Evolutionary conservation across 2,329 filamentous ascomycete genomes (phyloP).

Genomic region (Corynespora cassiicola): DNA sequence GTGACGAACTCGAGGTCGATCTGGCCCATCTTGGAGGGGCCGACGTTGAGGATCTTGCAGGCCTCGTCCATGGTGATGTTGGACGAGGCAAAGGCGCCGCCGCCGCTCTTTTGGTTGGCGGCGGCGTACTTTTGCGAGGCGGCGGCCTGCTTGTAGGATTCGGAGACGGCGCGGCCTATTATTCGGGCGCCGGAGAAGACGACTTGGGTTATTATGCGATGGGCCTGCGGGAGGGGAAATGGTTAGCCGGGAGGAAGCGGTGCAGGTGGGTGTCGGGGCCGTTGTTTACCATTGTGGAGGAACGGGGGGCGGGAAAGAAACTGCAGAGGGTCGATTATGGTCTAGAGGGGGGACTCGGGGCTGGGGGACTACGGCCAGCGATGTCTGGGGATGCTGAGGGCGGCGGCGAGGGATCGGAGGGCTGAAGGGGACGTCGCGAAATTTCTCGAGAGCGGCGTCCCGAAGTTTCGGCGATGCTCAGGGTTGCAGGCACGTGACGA

Average conservation of each 20-base stretch:
- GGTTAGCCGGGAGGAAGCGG: no score
- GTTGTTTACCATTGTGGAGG: constrained; percentile 33
- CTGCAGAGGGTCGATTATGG: neutral
- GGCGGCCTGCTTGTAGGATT: constrained; percentile 94
- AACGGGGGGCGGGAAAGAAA: neutral
- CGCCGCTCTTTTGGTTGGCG: constrained; percentile 69
- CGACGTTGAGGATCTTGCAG: constrained; percentile 95
- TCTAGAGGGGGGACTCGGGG: no score
- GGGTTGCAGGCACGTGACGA: constrained; percentile 26
- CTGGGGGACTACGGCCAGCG: no score
- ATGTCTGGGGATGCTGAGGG: neutral
- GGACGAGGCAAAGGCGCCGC: constrained; percentile 64
- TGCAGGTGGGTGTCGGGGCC: constrained; percentile 1
- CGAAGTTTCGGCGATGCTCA: constrained; percentile 27
- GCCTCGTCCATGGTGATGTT: constrained; percentile 95
- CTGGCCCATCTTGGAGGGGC: constrained; percentile 80
- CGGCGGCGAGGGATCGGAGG: constrained; percentile 2
- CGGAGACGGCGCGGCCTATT: constrained; percentile 87
- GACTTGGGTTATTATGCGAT: constrained; percentile 93
- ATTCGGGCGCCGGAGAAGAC: constrained; percentile 90
- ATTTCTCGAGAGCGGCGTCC: constrained; percentile 36
- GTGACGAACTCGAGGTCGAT: constrained; percentile 80
- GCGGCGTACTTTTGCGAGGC: constrained; percentile 84
- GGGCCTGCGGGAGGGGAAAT: constrained; percentile 67
- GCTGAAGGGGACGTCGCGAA: constrained; percentile 23